Percentiles rank a stretch among this genome's conserved stretches.
These are phyloP conservation scores for Amylocarpus encephaloides DNA, from an alignment of 2,329 filamentous ascomycete genomes.

Conservation along the genomic window DNA sequence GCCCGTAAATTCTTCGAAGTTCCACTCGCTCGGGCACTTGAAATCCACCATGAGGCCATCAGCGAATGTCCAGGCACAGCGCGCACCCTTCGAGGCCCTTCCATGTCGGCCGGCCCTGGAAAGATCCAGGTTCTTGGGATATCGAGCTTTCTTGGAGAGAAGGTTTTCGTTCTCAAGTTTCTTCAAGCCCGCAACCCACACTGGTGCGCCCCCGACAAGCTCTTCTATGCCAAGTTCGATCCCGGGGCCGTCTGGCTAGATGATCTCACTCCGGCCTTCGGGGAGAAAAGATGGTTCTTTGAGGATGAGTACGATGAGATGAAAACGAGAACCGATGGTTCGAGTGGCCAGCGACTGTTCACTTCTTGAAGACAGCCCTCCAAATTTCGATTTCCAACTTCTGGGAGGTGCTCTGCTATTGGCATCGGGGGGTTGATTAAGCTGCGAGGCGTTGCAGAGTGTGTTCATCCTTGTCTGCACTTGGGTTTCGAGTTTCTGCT, in stretches of 20 bases:
- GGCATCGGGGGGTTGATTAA: too few relatives aligned
- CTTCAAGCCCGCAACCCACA: slow-evolving; percentile 8
- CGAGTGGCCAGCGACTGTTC: background rate
- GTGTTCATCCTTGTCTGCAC: too few relatives aligned
- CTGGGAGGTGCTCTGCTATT: too few relatives aligned
- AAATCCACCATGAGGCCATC: slow-evolving; percentile 2
- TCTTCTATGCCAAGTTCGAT: slow-evolving; percentile 6
- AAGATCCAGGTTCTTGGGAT: slow-evolving; percentile 5
- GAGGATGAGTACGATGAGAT: slow-evolving; percentile 4
- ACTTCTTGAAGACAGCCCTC: too few relatives aligned
- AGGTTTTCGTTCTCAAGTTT: slow-evolving; percentile 6
- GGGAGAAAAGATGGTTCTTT: slow-evolving; percentile 5
- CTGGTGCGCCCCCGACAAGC: background rate
- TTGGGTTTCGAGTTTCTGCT: too few relatives aligned
- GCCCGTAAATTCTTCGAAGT: slow-evolving; percentile 6
- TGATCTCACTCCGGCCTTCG: slow-evolving; percentile 3
- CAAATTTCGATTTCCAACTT: too few relatives aligned
- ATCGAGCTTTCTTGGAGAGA: background rate
- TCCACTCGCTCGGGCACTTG: slow-evolving; percentile 1
- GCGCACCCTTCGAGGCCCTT: slow-evolving; percentile 2
- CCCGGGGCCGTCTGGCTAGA: slow-evolving; percentile 5
- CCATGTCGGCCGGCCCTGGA: slow-evolving; percentile 9
- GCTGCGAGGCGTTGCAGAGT: too few relatives aligned
- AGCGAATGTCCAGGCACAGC: background rate
- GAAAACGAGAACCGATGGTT: background rate